phyloP scores from a whole-genome alignment of 2,329 filamentous ascomycete genomes.

The Xylaria digitata region DNA sequence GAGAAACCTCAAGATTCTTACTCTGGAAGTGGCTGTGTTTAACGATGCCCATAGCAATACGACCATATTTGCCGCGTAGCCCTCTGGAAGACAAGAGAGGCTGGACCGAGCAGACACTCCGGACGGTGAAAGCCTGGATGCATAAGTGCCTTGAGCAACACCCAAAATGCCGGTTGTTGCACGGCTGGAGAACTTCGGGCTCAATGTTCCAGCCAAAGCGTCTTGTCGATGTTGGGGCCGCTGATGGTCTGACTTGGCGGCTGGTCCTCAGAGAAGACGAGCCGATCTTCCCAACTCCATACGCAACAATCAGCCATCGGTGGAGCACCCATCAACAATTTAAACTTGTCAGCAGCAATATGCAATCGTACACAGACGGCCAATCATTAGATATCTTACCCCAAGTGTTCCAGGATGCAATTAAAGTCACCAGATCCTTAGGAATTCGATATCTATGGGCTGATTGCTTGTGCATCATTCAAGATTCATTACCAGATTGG shows the following conservation, averaged over 20 bases:
- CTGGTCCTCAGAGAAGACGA: not conserved
- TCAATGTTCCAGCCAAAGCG: constrained; percentile 9
- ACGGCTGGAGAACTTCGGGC: constrained; percentile 8
- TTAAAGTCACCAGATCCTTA: constrained; percentile 3
- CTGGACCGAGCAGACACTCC: not conserved
- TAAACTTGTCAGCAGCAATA: not conserved
- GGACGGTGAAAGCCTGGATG: constrained; percentile 13
- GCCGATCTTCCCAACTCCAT: not conserved
- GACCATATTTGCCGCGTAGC: not conserved
- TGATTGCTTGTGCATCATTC: constrained; percentile 20
- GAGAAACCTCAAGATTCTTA: not conserved
- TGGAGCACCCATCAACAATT: constrained; percentile 3
- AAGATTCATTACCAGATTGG: constrained; percentile 2
- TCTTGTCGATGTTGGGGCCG: constrained; percentile 4
- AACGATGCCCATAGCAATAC: not conserved
- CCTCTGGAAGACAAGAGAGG: not conserved
- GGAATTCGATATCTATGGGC: constrained; percentile 17
- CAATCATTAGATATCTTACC: not conserved
- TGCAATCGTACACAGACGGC: not conserved
- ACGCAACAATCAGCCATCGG: constrained; percentile 13
- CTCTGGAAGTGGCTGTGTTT: not conserved
- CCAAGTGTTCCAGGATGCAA: constrained; percentile 7
- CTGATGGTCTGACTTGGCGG: not conserved
- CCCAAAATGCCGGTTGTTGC: constrained; percentile 5
- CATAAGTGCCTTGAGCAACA: constrained; percentile 1